Evolutionary conservation across 106 monocot genomes (phyloP).

Genomic region (Hemerocallis citrina): DNA sequence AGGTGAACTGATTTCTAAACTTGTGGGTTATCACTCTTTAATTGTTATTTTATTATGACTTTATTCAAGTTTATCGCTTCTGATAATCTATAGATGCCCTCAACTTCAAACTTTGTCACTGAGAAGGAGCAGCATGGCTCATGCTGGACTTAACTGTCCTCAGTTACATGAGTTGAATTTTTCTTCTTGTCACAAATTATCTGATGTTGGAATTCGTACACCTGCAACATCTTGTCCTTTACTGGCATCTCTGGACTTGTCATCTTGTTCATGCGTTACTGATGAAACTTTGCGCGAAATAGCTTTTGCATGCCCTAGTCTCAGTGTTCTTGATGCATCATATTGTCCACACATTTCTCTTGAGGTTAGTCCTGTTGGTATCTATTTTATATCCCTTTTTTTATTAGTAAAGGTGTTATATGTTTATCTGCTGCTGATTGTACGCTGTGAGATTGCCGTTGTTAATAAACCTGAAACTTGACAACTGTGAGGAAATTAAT

Average conservation of each 20-base stretch:
- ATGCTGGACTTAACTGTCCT: constrained; percentile 62
- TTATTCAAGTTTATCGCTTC: too few species aligned
- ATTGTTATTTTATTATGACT: not conserved
- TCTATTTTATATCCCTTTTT: not conserved
- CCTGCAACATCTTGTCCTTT: constrained; percentile 61
- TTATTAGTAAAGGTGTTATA: not conserved
- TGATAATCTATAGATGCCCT: constrained; percentile 60
- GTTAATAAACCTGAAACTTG: constrained; percentile 78
- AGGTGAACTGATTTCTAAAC: constrained; percentile 25
- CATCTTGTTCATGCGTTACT: constrained; percentile 71
- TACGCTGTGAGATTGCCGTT: constrained; percentile 81
- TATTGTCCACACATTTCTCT: constrained; percentile 84
- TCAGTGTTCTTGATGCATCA: constrained; percentile 82
- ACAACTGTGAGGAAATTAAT: constrained; percentile 79
- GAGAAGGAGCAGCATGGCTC: constrained; percentile 76
- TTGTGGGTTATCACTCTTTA: not conserved
- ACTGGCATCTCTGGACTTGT: constrained; percentile 62
- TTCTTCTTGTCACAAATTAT: constrained; percentile 85
- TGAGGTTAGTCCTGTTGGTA: constrained; percentile 73
- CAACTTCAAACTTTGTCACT: constrained; percentile 62
- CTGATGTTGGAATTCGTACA: constrained; percentile 80
- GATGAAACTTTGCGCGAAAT: constrained; percentile 91
- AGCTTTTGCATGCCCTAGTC: constrained; percentile 64
- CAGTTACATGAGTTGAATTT: constrained; percentile 61
- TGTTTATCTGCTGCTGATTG: not conserved